Evolutionary conservation across 345 rosid species (phyloP).

Genomic region (Carallia pectinifolia): DNA sequence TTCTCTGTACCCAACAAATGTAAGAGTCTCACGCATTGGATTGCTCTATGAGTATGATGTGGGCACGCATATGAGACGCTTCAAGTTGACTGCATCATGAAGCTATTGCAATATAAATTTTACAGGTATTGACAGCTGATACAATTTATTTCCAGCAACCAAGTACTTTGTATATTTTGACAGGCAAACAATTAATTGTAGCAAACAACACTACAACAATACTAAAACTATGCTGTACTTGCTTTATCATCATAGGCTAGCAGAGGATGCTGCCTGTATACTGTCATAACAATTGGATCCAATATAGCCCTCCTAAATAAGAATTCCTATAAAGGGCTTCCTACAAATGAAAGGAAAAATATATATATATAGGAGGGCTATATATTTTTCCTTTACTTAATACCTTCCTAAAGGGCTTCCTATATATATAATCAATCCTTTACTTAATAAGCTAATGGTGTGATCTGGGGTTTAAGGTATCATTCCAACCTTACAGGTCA

Average conservation of each 20-base stretch:
- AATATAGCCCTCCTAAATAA: slow-evolving; percentile 19
- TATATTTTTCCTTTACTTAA: too few species aligned
- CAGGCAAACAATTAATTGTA: slow-evolving; percentile 9
- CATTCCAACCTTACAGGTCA: slow-evolving; percentile 50
- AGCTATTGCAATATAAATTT: too few species aligned
- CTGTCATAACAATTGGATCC: slow-evolving; percentile 13
- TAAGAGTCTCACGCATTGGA: too few species aligned
- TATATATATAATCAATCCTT: slow-evolving; percentile 2
- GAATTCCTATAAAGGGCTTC: slow-evolving; percentile 19
- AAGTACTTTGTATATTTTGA: slow-evolving; percentile 21
- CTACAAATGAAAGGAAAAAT: slow-evolving; percentile 10
- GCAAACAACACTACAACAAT: slow-evolving; percentile 12
- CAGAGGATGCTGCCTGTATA: slow-evolving; percentile 19
- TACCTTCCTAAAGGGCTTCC: too few species aligned
- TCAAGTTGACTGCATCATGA: too few species aligned
- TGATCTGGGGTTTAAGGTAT: slow-evolving; percentile 51
- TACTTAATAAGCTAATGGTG: slow-evolving; percentile 37
- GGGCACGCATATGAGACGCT: too few species aligned
- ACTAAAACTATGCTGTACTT: slow-evolving; percentile 1
- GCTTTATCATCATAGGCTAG: slow-evolving; percentile 18
- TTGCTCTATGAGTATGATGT: too few species aligned
- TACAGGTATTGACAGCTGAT: too few species aligned
- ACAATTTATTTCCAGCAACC: slow-evolving; percentile 14
- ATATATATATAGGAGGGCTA: too few species aligned
- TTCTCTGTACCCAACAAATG: too few species aligned